Evolutionary conservation across 2,329 filamentous ascomycete genomes (phyloP).

Genomic region (Clonostachys chloroleuca): DNA sequence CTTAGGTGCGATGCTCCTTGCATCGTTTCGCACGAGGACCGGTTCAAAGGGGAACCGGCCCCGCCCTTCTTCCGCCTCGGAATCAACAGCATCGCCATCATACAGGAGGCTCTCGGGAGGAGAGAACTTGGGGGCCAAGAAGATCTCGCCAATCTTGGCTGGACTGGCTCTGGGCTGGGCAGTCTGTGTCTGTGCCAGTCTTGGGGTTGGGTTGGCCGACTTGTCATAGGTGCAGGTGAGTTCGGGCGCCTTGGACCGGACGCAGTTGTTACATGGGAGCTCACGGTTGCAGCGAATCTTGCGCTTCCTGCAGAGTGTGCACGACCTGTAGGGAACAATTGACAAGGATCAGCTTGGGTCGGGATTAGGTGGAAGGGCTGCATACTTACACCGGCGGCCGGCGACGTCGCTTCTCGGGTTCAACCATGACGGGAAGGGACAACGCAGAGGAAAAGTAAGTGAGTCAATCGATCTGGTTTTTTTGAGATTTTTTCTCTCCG

Average conservation of each 20-base stretch:
- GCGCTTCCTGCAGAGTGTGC: constrained; percentile 47
- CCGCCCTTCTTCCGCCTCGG: background rate
- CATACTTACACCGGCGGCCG: constrained; percentile 2
- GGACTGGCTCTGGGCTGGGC: constrained; percentile 11
- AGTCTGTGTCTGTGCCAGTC: constrained; percentile 15
- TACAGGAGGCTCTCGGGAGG: too few species aligned
- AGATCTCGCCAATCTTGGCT: constrained; percentile 6
- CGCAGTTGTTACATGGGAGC: constrained; percentile 54
- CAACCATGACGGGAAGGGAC: background rate
- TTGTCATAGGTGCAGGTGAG: constrained; percentile 43
- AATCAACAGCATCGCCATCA: background rate
- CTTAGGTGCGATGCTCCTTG: background rate
- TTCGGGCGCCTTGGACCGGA: constrained; percentile 42
- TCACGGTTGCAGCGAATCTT: constrained; percentile 60
- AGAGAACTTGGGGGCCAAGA: too few species aligned
- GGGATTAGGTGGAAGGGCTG: constrained; percentile 17
- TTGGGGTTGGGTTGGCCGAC: constrained; percentile 6
- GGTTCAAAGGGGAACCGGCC: too few species aligned
- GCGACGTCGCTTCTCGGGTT: constrained; percentile 1
- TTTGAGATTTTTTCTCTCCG: too few species aligned
- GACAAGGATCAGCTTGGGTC: constrained; percentile 25
- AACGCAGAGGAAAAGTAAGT: too few species aligned
- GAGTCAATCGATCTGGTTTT: too few species aligned
- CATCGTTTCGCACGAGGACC: background rate
- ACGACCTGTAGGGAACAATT: background rate